Percentiles rank a stretch among this genome's conserved stretches.
phyloP scores from a whole-genome alignment of 2,329 filamentous ascomycete species.

The Pseudonectria buxi region DNA sequence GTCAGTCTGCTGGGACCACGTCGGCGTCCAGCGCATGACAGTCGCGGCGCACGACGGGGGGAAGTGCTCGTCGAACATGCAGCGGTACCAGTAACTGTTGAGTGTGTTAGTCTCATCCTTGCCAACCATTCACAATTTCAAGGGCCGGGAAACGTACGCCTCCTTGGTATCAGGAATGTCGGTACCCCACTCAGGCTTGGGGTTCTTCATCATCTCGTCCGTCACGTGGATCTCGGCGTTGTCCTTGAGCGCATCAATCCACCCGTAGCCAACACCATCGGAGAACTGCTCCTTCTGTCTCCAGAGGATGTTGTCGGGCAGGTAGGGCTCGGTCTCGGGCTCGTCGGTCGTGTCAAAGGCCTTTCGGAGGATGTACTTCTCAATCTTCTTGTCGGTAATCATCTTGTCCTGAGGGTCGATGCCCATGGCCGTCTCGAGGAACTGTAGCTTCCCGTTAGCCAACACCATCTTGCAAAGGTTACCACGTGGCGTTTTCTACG shows the following conservation, averaged over 20 bases:
- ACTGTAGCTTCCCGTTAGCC: slow-evolving; percentile 40
- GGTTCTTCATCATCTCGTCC: slow-evolving; percentile 98
- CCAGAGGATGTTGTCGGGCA: slow-evolving; percentile 95
- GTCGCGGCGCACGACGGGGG: slow-evolving; percentile 84
- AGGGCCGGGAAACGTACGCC: slow-evolving; percentile 50
- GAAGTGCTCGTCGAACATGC: slow-evolving; percentile 99
- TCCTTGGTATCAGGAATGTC: slow-evolving; percentile 97
- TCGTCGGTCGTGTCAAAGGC: slow-evolving; percentile 92
- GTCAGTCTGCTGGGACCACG: slow-evolving; percentile 94
- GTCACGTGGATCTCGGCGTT: slow-evolving; percentile 82
- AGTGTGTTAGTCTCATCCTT: slow-evolving; percentile 19
- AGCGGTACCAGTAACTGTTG: slow-evolving; percentile 84
- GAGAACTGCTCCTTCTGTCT: slow-evolving; percentile 99
- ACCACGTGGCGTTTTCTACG: not conserved
- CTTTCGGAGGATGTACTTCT: slow-evolving; percentile 97
- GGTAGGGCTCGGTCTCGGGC: slow-evolving; percentile 72
- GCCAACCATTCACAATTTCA: not conserved
- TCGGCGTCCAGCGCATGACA: slow-evolving; percentile 94
- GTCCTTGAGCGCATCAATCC: slow-evolving; percentile 97
- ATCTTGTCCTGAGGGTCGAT: slow-evolving; percentile 94
- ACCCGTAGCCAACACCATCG: slow-evolving; percentile 96
- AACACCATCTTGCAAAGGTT: not conserved
- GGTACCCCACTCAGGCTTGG: slow-evolving; percentile 88
- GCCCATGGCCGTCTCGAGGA: slow-evolving; percentile 88
- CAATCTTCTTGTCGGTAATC: slow-evolving; percentile 82